Evolutionary conservation across 2,329 filamentous ascomycete genomes (phyloP).

Genomic region (Microascus cirrosus): DNA sequence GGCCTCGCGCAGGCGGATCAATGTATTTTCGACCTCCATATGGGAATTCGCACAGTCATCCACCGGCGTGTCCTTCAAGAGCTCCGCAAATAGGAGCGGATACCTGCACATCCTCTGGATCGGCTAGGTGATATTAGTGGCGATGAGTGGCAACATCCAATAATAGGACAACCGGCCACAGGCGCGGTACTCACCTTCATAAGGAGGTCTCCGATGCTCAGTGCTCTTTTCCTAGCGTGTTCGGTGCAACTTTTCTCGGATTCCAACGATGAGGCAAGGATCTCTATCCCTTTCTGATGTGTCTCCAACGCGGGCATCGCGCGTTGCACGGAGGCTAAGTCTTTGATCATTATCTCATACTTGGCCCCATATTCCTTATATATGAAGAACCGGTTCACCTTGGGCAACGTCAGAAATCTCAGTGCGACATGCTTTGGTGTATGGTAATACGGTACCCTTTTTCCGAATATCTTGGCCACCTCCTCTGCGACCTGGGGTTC

Average conservation of each 20-base stretch:
- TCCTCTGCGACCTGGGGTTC: constrained; percentile 50
- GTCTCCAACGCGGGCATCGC: constrained; percentile 63
- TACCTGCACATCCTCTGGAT: constrained; percentile 91
- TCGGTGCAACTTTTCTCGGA: constrained; percentile 55
- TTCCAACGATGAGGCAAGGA: constrained; percentile 62
- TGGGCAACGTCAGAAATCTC: not conserved
- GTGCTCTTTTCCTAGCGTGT: constrained; percentile 54
- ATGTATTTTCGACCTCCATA: constrained; percentile 63
- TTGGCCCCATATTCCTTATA: constrained; percentile 91
- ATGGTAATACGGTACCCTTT: constrained; percentile 31
- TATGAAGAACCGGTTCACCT: constrained; percentile 73
- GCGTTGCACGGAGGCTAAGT: constrained; percentile 58
- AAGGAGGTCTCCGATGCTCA: constrained; percentile 75
- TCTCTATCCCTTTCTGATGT: constrained; percentile 79
- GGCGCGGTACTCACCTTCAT: constrained; percentile 64
- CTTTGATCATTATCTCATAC: constrained; percentile 75
- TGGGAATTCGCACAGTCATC: constrained; percentile 78
- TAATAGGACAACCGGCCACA: not conserved
- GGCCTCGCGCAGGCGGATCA: constrained; percentile 61
- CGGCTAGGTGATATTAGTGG: constrained; percentile 41
- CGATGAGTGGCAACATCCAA: not conserved
- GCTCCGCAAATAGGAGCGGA: constrained; percentile 72
- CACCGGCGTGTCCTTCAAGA: constrained; percentile 73
- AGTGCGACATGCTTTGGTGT: not conserved
- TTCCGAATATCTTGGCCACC: constrained; percentile 49